A percentile compares a stretch with the other conserved stretches of the same genome.
These are phyloP conservation scores for Ustilago lituana DNA, from an alignment of 1,284 basidiomycete genomes.

Conservation along the genomic window DNA sequence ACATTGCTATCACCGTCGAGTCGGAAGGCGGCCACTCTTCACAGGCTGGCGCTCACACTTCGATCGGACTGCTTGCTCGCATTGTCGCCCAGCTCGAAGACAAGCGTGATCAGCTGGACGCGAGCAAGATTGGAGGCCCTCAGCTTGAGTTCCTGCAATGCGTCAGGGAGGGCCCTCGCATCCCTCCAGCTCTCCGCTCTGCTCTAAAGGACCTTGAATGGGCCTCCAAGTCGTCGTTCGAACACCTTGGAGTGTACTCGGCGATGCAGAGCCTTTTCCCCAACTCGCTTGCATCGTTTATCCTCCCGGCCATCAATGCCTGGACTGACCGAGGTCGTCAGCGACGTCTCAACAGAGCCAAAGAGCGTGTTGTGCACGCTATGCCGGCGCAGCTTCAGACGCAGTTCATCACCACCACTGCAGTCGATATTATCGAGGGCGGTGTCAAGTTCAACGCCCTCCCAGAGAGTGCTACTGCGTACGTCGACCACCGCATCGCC, in stretches of 20 bases:
- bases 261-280: slow-evolving; percentile 24
- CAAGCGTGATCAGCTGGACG: slow-evolving; percentile 31
- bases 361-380: slow-evolving; percentile 20
- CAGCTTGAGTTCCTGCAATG: slow-evolving; percentile 70
- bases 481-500: slow-evolving; percentile 74
- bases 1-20: slow-evolving; percentile 50
- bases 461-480: slow-evolving; percentile 72
- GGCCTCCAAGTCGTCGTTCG: slow-evolving; percentile 40
- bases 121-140: slow-evolving; percentile 36
- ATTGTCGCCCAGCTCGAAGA: slow-evolving; percentile 38
- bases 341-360: slow-evolving; percentile 26
- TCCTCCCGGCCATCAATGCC: slow-evolving; percentile 24
- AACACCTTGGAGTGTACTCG: slow-evolving; percentile 20
- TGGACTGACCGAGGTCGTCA: slow-evolving; percentile 37
- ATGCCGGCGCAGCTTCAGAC: slow-evolving; percentile 64
- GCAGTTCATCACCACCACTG: slow-evolving; percentile 76
- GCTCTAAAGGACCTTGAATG: slow-evolving; percentile 67
- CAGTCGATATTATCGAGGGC: slow-evolving; percentile 75
- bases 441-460: slow-evolving; percentile 77
- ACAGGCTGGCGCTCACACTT: slow-evolving; percentile 34
- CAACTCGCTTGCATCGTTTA: slow-evolving; percentile 22
- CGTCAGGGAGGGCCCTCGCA: slow-evolving; percentile 70
- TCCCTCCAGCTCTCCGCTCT: slow-evolving; percentile 69
- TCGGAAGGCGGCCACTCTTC: slow-evolving; percentile 78
- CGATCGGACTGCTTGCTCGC: slow-evolving; percentile 43